These are phyloP conservation scores for Lipomyces chichibuensis DNA, from an alignment of 805 yeast species.

Conservation along the genomic window DNA sequence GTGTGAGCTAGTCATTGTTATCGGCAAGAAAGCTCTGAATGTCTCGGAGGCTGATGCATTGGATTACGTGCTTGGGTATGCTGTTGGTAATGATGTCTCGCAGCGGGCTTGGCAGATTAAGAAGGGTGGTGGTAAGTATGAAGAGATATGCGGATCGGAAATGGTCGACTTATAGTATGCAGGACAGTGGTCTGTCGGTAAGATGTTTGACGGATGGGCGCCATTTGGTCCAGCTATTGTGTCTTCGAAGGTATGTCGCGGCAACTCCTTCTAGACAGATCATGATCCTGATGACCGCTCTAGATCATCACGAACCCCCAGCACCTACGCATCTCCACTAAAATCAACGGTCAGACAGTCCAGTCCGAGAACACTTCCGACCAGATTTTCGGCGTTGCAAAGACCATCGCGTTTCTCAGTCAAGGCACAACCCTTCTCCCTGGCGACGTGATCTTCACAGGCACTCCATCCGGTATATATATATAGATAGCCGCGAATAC, in stretches of 20 bases:
- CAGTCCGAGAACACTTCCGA: slow-evolving; percentile 54
- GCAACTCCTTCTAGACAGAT: not conserved
- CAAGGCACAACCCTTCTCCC: slow-evolving; percentile 57
- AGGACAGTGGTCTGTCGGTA: slow-evolving; percentile 56
- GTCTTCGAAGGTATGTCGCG: slow-evolving; percentile 38
- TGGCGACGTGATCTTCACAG: slow-evolving; percentile 60
- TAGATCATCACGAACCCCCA: slow-evolving; percentile 45
- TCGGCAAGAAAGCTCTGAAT: slow-evolving; percentile 54
- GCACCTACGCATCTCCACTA: slow-evolving; percentile 47
- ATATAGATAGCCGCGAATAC: not conserved
- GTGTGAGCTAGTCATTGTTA: slow-evolving; percentile 57
- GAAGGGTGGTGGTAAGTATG: slow-evolving; percentile 49
- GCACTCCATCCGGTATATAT: slow-evolving; percentile 51
- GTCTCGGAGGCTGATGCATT: slow-evolving; percentile 51
- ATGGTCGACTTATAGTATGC: not conserved
- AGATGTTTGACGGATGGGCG: slow-evolving; percentile 60
- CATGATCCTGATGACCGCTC: not conserved
- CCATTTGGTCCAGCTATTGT: slow-evolving; percentile 62
- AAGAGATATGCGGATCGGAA: not conserved
- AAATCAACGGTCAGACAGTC: slow-evolving; percentile 53
- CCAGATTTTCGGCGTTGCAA: slow-evolving; percentile 52
- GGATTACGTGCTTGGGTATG: slow-evolving; percentile 55
- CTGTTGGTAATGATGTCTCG: slow-evolving; percentile 60
- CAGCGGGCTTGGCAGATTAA: slow-evolving; percentile 61
- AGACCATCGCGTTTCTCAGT: slow-evolving; percentile 52